Percentiles rank a stretch among this genome's conserved stretches.
Conservation (phyloP, 2,329 filamentous ascomycete genomes). For the Aspergillus udagawae region DNA sequence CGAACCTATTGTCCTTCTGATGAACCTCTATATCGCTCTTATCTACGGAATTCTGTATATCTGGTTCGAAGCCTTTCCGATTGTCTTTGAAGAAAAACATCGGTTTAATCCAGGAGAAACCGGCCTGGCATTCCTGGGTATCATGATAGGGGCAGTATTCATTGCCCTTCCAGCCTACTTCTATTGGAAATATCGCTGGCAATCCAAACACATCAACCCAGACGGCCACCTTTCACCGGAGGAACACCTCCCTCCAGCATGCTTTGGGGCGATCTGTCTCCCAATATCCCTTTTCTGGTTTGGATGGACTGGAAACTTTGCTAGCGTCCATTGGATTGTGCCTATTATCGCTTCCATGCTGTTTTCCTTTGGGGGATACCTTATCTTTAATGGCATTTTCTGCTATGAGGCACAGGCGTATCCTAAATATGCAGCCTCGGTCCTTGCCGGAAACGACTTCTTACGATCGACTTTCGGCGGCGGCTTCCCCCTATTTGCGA, state of each 20-base stretch:
- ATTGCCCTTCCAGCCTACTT: constrained; percentile 19
- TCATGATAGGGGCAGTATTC: constrained; percentile 21
- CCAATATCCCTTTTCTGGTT: constrained; percentile 35
- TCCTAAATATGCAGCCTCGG: constrained; percentile 22
- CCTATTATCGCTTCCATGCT: constrained; percentile 20
- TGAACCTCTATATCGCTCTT: constrained; percentile 21
- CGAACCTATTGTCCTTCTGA: constrained; percentile 18
- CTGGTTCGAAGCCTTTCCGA: constrained; percentile 47
- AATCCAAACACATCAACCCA: constrained; percentile 15
- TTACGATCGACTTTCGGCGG: constrained; percentile 28
- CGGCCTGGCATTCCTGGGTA: constrained; percentile 28
- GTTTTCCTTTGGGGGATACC: constrained; percentile 25
- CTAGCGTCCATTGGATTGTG: constrained; percentile 23
- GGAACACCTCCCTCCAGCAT: constrained; percentile 23
- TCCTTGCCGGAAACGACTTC: constrained; percentile 32
- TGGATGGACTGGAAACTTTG: constrained; percentile 26
- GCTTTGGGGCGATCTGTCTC: constrained; percentile 28
- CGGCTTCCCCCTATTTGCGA: constrained; percentile 31
- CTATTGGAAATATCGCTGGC: no score
- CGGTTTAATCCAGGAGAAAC: constrained; percentile 25
- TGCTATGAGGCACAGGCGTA: constrained; percentile 36
- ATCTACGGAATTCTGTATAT: constrained; percentile 25
- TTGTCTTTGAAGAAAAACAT: constrained; percentile 19
- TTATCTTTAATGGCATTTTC: constrained; percentile 28
- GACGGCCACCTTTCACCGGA: constrained; percentile 20